phyloP scores from a whole-genome alignment of 2,329 filamentous ascomycete species.

The Anthostomella pinea region DNA sequence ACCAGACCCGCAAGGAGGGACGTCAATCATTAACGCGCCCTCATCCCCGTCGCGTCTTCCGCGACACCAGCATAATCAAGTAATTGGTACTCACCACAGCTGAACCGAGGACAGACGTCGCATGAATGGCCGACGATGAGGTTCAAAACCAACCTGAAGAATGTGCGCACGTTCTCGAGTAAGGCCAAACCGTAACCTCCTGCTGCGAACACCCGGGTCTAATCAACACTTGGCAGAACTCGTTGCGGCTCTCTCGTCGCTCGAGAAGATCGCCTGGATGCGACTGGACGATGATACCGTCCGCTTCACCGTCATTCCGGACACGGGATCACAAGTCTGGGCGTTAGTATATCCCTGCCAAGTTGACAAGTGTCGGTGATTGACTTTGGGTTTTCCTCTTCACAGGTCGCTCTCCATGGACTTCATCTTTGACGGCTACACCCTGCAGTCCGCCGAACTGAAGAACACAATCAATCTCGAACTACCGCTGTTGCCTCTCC shows the following conservation, averaged over 20 bases:
- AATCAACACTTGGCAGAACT: constrained; percentile 47
- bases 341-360: constrained; percentile 55
- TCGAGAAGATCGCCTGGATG: constrained; percentile 86
- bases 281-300: constrained; percentile 83
- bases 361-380: constrained; percentile 30
- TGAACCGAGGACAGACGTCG: too few species aligned
- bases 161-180: constrained; percentile 66
- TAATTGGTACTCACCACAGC: too few species aligned
- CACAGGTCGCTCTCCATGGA: constrained; percentile 62
- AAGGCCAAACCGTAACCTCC: constrained; percentile 20
- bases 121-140: constrained; percentile 47
- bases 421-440: constrained; percentile 82
- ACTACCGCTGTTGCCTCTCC: constrained; percentile 81
- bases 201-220: constrained; percentile 1
- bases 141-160: constrained; percentile 64
- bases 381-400: constrained; percentile 1
- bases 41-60: constrained; percentile 11
- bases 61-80: too few species aligned
- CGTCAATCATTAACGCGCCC: too few species aligned
- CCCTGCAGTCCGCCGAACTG: constrained; percentile 77
- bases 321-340: constrained; percentile 95
- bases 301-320: constrained; percentile 93
- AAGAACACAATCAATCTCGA: constrained; percentile 95
- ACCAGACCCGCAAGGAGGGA: background rate
- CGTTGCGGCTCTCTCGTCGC: constrained; percentile 59